Conservation (phyloP, 148 eudicot genomes). For the Silene uniflora region DNA sequence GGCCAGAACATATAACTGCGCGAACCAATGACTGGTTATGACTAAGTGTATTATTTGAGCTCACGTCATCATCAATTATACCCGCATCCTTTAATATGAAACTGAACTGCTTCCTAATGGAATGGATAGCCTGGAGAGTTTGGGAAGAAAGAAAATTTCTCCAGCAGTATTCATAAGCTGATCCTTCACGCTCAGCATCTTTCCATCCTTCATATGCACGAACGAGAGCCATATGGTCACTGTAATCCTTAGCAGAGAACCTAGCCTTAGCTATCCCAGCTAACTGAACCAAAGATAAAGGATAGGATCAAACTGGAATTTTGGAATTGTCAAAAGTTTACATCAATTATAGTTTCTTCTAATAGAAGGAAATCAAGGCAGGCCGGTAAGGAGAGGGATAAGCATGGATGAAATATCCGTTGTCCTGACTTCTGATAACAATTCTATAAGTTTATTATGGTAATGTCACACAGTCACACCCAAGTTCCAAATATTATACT, state of each 20-base stretch:
- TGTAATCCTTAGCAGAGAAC: constrained; percentile 97
- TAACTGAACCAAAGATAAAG: constrained; percentile 44
- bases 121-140: constrained; percentile 98
- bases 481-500: too few relatives aligned
- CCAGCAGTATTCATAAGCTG: constrained; percentile 99
- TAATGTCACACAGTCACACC: too few relatives aligned
- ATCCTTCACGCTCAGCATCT: constrained; percentile 97
- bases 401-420: too few relatives aligned
- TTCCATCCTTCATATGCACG: constrained; percentile 99
- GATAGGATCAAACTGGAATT: constrained; percentile 2
- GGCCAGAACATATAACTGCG: constrained; percentile 93
- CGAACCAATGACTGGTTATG: constrained; percentile 96
- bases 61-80: constrained; percentile 59
- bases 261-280: constrained; percentile 98
- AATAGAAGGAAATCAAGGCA: not conserved
- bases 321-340: constrained; percentile 6
- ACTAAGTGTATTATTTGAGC: constrained; percentile 71
- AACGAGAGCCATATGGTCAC: constrained; percentile 99
- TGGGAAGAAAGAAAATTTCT: constrained; percentile 96
- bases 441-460: too few relatives aligned
- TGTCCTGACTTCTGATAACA: too few relatives aligned
- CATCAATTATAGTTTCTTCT: not conserved
- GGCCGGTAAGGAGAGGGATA: not conserved
- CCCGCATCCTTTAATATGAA: constrained; percentile 82
- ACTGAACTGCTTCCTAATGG: constrained; percentile 87